Evolutionary conservation across 352 stramenopile species (phyloP).

Genomic region (Globisporangium ultimum): DNA sequence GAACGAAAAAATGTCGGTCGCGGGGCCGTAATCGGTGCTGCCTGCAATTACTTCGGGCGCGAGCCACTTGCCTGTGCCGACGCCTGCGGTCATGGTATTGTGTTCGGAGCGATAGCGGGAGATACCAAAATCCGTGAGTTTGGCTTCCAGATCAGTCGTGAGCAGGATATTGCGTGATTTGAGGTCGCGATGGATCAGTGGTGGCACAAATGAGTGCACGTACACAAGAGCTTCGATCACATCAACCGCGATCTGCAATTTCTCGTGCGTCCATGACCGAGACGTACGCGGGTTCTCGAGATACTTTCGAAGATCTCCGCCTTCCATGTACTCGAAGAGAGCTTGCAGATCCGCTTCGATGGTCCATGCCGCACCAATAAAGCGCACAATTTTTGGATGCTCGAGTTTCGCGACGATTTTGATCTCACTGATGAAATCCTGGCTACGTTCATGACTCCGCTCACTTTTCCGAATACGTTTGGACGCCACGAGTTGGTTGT

Average conservation of each 20-base stretch:
- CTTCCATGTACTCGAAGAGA: slow-evolving; percentile 14
- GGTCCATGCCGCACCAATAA: slow-evolving; percentile 9
- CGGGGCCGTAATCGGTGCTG: slow-evolving; percentile 36
- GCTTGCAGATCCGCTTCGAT: slow-evolving; percentile 2
- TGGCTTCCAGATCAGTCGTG: slow-evolving; percentile 28
- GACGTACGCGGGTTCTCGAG: slow-evolving; percentile 13
- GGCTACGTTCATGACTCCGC: slow-evolving; percentile 14
- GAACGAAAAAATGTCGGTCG: slow-evolving; percentile 59
- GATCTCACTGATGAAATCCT: slow-evolving; percentile 7
- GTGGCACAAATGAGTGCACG: slow-evolving; percentile 19
- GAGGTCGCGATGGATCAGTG: slow-evolving; percentile 14
- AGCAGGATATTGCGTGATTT: slow-evolving; percentile 29
- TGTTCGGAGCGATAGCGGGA: slow-evolving; percentile 37
- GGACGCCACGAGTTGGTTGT: slow-evolving; percentile 1
- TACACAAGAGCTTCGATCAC: slow-evolving; percentile 16
- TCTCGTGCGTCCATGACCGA: not conserved
- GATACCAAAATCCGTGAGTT: slow-evolving; percentile 62
- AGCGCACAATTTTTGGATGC: slow-evolving; percentile 4
- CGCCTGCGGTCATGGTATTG: slow-evolving; percentile 47
- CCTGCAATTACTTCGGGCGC: slow-evolving; percentile 55
- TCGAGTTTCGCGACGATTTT: slow-evolving; percentile 8
- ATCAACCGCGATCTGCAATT: slow-evolving; percentile 16
- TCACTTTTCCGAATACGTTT: slow-evolving; percentile 16
- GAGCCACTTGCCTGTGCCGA: slow-evolving; percentile 52
- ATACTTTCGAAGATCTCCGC: slow-evolving; percentile 39